Percentiles rank a stretch among this genome's conserved stretches.
phyloP scores from a whole-genome alignment of 495 filamentous ascomycete species.

The Penicillium roqueforti region DNA sequence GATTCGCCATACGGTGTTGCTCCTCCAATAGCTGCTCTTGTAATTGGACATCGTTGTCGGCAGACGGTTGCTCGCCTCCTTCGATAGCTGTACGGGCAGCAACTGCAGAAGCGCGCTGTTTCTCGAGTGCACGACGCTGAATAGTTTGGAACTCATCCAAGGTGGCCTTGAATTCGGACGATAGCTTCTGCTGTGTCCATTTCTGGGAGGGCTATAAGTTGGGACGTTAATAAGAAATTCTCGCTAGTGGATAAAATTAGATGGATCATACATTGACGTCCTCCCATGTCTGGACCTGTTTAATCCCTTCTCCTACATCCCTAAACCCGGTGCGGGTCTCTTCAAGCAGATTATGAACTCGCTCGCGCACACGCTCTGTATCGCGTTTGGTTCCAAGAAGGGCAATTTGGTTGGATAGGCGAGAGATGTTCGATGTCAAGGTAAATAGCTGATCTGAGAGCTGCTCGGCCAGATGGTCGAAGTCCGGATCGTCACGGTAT shows the following conservation, averaged over 20 bases:
- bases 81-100: slow-evolving; percentile 74
- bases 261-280: slow-evolving; percentile 72
- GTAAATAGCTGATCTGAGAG: slow-evolving; percentile 82
- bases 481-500: slow-evolving; percentile 86
- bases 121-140: slow-evolving; percentile 84
- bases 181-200: slow-evolving; percentile 92
- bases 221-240: slow-evolving; percentile 9
- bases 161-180: slow-evolving; percentile 81
- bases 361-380: slow-evolving; percentile 83
- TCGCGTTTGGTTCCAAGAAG: slow-evolving; percentile 87
- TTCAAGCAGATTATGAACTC: slow-evolving; percentile 79
- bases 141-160: slow-evolving; percentile 86
- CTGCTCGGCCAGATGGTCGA: slow-evolving; percentile 71
- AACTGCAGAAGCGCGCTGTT: slow-evolving; percentile 78
- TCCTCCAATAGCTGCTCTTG: slow-evolving; percentile 72
- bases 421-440: slow-evolving; percentile 80
- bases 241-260: background rate
- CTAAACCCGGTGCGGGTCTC: slow-evolving; percentile 86
- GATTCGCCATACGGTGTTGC: slow-evolving; percentile 74
- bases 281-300: slow-evolving; percentile 87
- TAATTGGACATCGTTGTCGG: slow-evolving; percentile 40
- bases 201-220: slow-evolving; percentile 73
- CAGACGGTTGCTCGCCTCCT: slow-evolving; percentile 40
- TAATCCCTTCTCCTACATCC: slow-evolving; percentile 85
- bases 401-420: slow-evolving; percentile 72